Base-by-base conservation (phyloP, 129 eudicot genomes). In the Artemisia annua region DNA sequence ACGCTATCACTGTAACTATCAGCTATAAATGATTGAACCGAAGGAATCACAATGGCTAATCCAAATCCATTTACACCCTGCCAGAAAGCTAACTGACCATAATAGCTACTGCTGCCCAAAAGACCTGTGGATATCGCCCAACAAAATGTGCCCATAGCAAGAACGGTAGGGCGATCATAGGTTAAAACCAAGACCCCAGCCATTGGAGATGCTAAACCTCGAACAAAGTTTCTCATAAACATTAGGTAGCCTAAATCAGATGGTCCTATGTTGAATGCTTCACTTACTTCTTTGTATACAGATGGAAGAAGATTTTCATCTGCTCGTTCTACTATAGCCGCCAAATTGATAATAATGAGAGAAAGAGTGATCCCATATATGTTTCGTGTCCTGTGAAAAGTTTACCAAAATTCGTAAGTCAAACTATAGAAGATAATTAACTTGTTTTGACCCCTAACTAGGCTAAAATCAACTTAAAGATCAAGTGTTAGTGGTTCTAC, bases 121-220 rank as follows among this genome's bases (percentile, higher is more conserved):
- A 94, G 86, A 57, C 92, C 97, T 10, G 98, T 94, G 52, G 98
- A 94, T 66, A 94, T n/a, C 63, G 97, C 98, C 98, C 98, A 94
- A 64, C 90, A 90, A 17, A 94, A 66, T 32, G 94, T 94, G 52
- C 98, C 98, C 74, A 83, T 77, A 15, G 98, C 91, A 46, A 94
- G 96, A 48, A 94, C 92, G 1, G 77, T 80, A 2, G 98, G 98
- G 5, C 98, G 96, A 66, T 94, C 98, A 74, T 90, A 94, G 48
- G 79, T 88, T 17, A 94, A 82, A 19, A 89, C 97, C 70, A 94
- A 73, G 35, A 94, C 63, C 46, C 98, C 98, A 1, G 98, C 98
- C 67, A 90, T 49, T 7, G 98, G 98, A 28, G 98, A 94, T 39
- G 98, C 96, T 24, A 94, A 58, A 44, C 98, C 98, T 76, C 86